phyloP scores from a whole-genome alignment of 2,329 filamentous ascomycete species.

The Fusarium falciforme region DNA sequence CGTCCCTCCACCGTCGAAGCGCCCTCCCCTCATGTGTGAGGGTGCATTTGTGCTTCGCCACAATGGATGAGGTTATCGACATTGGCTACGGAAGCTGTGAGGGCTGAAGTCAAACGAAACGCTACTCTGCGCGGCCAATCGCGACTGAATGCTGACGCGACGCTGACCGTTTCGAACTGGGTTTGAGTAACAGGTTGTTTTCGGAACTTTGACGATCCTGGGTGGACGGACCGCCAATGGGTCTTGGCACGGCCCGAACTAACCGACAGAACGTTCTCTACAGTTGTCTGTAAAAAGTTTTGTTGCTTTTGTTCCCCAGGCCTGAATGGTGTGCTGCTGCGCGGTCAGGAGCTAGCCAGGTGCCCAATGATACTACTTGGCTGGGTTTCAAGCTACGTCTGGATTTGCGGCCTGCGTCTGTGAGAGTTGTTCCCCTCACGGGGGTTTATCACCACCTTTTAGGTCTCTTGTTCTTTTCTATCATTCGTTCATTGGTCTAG shows the following conservation, averaged over 20 bases:
- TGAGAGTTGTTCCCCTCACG: neutral
- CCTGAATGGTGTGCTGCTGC: neutral
- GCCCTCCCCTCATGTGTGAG: neutral
- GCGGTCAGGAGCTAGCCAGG: neutral
- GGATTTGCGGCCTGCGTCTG: neutral
- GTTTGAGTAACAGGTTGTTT: neutral
- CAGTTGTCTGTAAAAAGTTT: neutral
- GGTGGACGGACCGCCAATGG: neutral
- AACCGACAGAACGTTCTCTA: neutral
- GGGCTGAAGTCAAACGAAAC: neutral
- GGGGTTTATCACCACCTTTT: neutral
- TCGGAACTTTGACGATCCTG: neutral
- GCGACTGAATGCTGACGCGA: neutral
- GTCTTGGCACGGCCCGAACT: neutral
- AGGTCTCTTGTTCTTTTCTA: neutral
- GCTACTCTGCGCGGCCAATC: neutral
- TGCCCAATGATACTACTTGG: neutral
- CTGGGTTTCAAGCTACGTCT: neutral
- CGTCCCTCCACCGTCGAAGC: neutral
- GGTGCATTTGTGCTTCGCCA: neutral
- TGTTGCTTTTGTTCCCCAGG: neutral
- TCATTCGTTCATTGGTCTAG: neutral
- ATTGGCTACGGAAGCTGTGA: neutral
- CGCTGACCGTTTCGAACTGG: neutral
- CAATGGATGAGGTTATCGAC: neutral